Percentiles rank a stretch among this genome's conserved stretches.
Conservation (phyloP, 2,329 filamentous ascomycete genomes). For the Botrytis squamosa region DNA sequence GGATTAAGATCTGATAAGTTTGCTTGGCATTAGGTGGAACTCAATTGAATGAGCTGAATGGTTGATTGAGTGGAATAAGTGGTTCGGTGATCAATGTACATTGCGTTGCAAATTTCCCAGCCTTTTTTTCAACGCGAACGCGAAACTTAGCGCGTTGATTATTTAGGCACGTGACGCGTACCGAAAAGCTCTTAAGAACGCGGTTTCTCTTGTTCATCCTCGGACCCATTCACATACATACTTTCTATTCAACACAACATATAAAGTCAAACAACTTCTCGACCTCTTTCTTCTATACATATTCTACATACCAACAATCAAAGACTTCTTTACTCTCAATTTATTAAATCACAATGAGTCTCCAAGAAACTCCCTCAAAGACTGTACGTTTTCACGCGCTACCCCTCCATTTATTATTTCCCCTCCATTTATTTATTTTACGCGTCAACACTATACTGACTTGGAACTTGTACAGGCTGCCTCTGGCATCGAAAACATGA, state of each 20-base stretch:
- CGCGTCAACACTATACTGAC: conserved; percentile 34
- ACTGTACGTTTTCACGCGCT: conserved; percentile 51
- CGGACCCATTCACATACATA: neutral
- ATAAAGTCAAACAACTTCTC: conserved; percentile 20
- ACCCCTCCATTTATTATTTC: conserved; percentile 40
- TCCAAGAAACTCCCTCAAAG: conserved; percentile 73
- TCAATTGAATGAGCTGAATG: neutral
- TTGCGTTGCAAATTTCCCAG: conserved; percentile 16
- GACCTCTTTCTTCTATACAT: conserved; percentile 23
- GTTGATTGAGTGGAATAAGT: neutral
- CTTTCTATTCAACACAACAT: conserved; percentile 1
- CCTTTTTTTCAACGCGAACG: conserved; percentile 21
- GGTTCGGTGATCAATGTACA: conserved; percentile 6
- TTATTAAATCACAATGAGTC: conserved; percentile 58
- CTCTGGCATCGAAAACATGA: conserved; percentile 80
- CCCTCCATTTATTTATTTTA: conserved; percentile 37
- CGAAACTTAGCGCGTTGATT: conserved; percentile 18
- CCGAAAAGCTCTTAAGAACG: conserved; percentile 18
- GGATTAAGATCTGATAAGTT: conserved; percentile 35
- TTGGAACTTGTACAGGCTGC: conserved; percentile 62
- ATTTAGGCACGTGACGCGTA: conserved; percentile 12
- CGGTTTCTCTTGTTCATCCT: conserved; percentile 8
- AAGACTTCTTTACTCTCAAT: conserved; percentile 15
- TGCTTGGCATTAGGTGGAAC: conserved; percentile 9
- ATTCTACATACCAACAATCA: conserved; percentile 26